Evolutionary conservation across 2,329 filamentous ascomycete species (phyloP), one percentile per base, ranked within the genome.

Genomic region (Fusarium piperis): DNA sequence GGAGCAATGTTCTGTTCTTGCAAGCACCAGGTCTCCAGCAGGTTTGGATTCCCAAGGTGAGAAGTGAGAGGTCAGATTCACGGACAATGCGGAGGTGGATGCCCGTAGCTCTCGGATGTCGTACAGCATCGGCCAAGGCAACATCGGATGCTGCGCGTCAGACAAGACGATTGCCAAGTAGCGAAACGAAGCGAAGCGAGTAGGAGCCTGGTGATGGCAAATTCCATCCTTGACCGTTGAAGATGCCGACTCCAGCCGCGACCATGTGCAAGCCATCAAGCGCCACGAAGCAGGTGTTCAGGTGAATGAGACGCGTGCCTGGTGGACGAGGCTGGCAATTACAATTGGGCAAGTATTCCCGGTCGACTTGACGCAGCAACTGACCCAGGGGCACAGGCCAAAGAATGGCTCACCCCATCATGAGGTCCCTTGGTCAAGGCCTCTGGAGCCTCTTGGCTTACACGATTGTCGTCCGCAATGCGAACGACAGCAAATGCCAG

Each of bases 391-490:
- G 61, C 65, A 72, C 46, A 66, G 57, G 52, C 65, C 53, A 38
- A 48, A 55, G n/a, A 36, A 68, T 46, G 13, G n/a, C 28, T 23
- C 13, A 18, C 33, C 41, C 65, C 65, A 62, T 69, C 23, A 48
- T 51, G 20, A 44, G 56, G 39, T 32, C 61, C 56, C 39, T 55
- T 65, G 59, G 59, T 60, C 59, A 33, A 20, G 51, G 52, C 35
- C 56, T 44, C 39, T 56, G 20, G 46, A 55, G 39, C 69, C 69
- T 71, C 26, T 72, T 70, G 39, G 62, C 69, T 72, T 72, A 72
- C 66, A 72, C 55, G 62, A 48, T 64, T 70, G 51, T 20, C 39
- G 60, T 60, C 58, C 28, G 32, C 59, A 59, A 52, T 48, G 36
- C 55, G n/a, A 44, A 32, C 38, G 36, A 59, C 26, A 35, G 18